Conservation (phyloP, 2,329 filamentous ascomycete species). For the Aspergillus pseudonomiae region DNA sequence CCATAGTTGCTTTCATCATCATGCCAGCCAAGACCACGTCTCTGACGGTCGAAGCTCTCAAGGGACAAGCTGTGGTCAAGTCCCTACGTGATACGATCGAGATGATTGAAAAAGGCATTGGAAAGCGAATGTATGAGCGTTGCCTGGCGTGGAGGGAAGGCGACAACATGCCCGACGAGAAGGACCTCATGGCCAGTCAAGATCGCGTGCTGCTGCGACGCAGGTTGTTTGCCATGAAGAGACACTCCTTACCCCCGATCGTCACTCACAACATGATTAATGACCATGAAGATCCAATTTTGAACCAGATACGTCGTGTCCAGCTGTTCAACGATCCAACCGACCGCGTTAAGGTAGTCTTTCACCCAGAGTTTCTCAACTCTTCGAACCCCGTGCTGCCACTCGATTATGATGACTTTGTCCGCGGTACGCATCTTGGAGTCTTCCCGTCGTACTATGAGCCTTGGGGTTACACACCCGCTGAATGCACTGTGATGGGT, state of each 20-base stretch:
- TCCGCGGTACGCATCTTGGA: slow-evolving; percentile 92
- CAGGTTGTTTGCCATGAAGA: slow-evolving; percentile 95
- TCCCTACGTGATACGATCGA: slow-evolving; percentile 90
- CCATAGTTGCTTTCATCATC: slow-evolving; percentile 96
- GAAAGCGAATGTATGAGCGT: slow-evolving; percentile 90
- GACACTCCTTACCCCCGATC: slow-evolving; percentile 84
- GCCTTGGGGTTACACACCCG: slow-evolving; percentile 97
- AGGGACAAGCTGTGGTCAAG: slow-evolving; percentile 97
- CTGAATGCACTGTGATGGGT: slow-evolving; percentile 98
- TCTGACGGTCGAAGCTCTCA: slow-evolving; percentile 90
- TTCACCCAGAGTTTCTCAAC: slow-evolving; percentile 97
- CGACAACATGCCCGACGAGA: slow-evolving; percentile 90
- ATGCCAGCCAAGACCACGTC: slow-evolving; percentile 97
- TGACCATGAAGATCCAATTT: slow-evolving; percentile 86
- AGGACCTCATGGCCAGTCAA: slow-evolving; percentile 88
- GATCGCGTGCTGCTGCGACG: slow-evolving; percentile 91
- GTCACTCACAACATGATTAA: slow-evolving; percentile 99
- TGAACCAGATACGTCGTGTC: slow-evolving; percentile 94
- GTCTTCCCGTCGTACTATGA: slow-evolving; percentile 98
- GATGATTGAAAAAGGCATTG: slow-evolving; percentile 89
- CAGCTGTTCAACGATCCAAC: slow-evolving; percentile 95
- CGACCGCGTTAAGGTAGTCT: slow-evolving; percentile 95
- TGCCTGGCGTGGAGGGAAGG: slow-evolving; percentile 96
- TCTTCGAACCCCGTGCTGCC: slow-evolving; percentile 93
- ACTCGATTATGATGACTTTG: slow-evolving; percentile 97